A percentile compares a stretch with the other conserved stretches of the same genome.
Evolutionary conservation across 306 rosid genomes (phyloP).

Genomic region (Pterocarpus macrocarpus): DNA sequence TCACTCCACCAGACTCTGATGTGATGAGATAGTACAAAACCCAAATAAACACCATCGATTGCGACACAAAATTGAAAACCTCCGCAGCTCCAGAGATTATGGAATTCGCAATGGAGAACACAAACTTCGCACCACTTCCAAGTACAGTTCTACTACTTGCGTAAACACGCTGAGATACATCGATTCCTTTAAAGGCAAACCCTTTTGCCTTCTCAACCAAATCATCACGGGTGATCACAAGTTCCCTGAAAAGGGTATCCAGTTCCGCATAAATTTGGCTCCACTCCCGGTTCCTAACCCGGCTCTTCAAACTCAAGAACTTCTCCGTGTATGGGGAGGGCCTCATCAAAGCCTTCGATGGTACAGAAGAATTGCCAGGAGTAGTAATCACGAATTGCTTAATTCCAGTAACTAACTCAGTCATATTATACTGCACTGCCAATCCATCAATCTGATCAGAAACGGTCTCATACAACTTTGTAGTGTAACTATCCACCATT

Average conservation of each 20-base stretch:
- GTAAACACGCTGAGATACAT: slow-evolving; percentile 75
- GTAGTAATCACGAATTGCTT: slow-evolving; percentile 73
- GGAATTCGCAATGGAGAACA: slow-evolving; percentile 78
- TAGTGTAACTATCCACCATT: slow-evolving; percentile 79
- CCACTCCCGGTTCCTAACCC: slow-evolving; percentile 80
- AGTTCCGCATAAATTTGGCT: slow-evolving; percentile 71
- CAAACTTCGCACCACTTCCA: slow-evolving; percentile 73
- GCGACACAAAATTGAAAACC: slow-evolving; percentile 89
- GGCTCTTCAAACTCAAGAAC: slow-evolving; percentile 75
- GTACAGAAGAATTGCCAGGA: slow-evolving; percentile 60
- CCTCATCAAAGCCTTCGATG: slow-evolving; percentile 51
- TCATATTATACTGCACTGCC: slow-evolving; percentile 89
- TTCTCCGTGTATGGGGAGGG: slow-evolving; percentile 75
- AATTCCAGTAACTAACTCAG: slow-evolving; percentile 83
- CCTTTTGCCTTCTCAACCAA: slow-evolving; percentile 86
- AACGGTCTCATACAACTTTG: slow-evolving; percentile 81
- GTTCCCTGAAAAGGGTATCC: slow-evolving; percentile 72
- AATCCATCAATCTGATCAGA: slow-evolving; percentile 85
- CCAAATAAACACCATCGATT: slow-evolving; percentile 90
- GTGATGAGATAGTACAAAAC: slow-evolving; percentile 91
- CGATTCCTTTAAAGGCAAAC: slow-evolving; percentile 75
- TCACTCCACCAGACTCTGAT: slow-evolving; percentile 95
- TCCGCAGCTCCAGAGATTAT: slow-evolving; percentile 91
- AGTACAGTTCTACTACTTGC: slow-evolving; percentile 75
- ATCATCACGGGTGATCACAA: slow-evolving; percentile 81